These are phyloP conservation scores for Aureobasidium sp. DNA, from an alignment of 2,329 filamentous ascomycete genomes.

Conservation along the genomic window DNA sequence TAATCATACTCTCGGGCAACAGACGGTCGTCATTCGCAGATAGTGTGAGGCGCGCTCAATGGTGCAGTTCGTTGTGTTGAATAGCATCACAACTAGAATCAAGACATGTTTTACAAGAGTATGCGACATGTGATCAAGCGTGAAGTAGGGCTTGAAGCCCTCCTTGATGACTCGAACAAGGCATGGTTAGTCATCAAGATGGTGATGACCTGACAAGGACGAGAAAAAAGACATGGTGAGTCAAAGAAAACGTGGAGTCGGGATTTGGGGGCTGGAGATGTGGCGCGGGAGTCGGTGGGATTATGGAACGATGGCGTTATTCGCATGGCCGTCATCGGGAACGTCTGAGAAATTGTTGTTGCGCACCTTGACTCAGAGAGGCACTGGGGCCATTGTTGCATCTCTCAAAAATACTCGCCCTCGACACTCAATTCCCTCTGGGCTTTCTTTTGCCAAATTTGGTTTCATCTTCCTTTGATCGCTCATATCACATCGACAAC, in stretches of 20 bases:
- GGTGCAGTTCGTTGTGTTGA: background rate
- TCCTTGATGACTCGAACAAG: no score
- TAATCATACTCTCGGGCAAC: conserved; percentile 13
- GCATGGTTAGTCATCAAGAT: no score
- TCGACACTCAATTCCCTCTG: background rate
- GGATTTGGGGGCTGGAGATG: background rate
- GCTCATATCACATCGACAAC: conserved; percentile 11
- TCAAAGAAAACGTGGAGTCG: background rate
- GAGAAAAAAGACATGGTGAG: background rate
- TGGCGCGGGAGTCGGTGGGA: background rate
- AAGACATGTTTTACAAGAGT: background rate
- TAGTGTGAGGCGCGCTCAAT: background rate
- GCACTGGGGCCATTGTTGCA: background rate
- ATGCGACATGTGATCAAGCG: background rate
- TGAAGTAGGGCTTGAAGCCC: background rate
- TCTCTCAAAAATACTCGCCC: background rate
- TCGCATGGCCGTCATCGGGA: conserved; percentile 11
- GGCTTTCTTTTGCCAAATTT: background rate
- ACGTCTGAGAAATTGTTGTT: conserved; percentile 3
- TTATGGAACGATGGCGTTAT: background rate
- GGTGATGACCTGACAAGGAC: background rate
- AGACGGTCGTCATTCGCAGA: background rate
- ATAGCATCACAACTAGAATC: background rate
- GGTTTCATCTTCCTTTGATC: background rate
- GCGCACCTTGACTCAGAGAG: conserved; percentile 3